These are phyloP conservation scores for Cyberlindnera mycetangii DNA, from an alignment of 805 yeast species.

Conservation along the genomic window DNA sequence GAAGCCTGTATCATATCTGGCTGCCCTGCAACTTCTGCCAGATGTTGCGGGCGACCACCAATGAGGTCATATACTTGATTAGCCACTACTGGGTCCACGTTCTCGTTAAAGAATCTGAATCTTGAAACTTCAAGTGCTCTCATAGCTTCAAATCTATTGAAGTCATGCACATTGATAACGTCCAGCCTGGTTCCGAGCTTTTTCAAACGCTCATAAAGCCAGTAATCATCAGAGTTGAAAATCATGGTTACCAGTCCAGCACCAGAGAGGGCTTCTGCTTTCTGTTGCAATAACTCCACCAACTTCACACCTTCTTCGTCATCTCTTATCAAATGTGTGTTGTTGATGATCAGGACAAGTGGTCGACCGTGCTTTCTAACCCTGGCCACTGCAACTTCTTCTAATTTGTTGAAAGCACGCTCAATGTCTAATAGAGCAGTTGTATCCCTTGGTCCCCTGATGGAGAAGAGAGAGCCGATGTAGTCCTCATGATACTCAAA, in stretches of 20 bases:
- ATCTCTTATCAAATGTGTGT: constrained; percentile 70
- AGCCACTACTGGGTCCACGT: constrained; percentile 40
- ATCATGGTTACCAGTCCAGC: constrained; percentile 49
- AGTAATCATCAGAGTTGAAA: constrained; percentile 80
- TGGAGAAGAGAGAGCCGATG: constrained; percentile 75
- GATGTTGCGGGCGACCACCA: constrained; percentile 85
- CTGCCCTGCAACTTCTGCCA: constrained; percentile 66
- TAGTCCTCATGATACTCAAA: constrained; percentile 78
- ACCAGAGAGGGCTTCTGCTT: constrained; percentile 76
- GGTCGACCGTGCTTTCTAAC: constrained; percentile 47
- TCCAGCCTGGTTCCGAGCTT: constrained; percentile 72
- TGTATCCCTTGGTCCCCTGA: constrained; percentile 82
- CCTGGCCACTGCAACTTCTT: constrained; percentile 61
- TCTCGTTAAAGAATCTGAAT: constrained; percentile 37
- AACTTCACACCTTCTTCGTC: constrained; percentile 71
- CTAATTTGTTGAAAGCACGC: constrained; percentile 73
- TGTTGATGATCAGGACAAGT: constrained; percentile 65
- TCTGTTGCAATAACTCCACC: constrained; percentile 75
- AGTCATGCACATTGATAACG: constrained; percentile 64
- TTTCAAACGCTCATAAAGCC: constrained; percentile 79
- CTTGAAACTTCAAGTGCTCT: constrained; percentile 54
- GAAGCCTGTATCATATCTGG: constrained; percentile 56
- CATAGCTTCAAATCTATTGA: constrained; percentile 52
- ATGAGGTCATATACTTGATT: constrained; percentile 60
- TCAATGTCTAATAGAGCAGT: constrained; percentile 80